Evolutionary conservation across 2,329 filamentous ascomycete genomes (phyloP).

Genomic region (Verticillium zaregamsianum): DNA sequence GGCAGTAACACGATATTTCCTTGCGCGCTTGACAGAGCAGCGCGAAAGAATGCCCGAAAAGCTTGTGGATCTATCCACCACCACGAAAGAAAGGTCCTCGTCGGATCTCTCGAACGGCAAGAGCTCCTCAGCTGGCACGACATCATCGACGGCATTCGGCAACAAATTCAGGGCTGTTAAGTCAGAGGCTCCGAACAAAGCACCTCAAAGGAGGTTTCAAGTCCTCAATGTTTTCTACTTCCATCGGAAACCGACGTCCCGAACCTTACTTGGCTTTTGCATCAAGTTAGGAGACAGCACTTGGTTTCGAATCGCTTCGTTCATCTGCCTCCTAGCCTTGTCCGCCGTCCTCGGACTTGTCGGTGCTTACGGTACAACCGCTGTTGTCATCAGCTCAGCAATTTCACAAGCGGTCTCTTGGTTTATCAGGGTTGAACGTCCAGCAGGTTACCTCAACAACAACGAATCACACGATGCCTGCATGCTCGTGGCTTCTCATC

Average conservation of each 20-base stretch:
- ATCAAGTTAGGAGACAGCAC: not conserved
- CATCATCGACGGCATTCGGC: not conserved
- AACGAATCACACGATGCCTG: constrained; percentile 20
- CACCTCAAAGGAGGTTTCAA: not conserved
- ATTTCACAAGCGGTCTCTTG: constrained; percentile 15
- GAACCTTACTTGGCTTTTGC: not conserved
- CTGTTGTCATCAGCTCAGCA: constrained; percentile 11
- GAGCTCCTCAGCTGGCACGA: not conserved
- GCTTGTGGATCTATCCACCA: not conserved
- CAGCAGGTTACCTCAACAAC: constrained; percentile 16
- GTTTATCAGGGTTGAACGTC: constrained; percentile 9
- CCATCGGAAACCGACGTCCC: not conserved
- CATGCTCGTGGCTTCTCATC: constrained; percentile 20
- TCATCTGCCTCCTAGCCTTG: not conserved
- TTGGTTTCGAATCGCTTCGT: not conserved
- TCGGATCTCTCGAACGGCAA: not conserved
- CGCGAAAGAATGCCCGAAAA: not conserved
- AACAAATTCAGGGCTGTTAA: not conserved
- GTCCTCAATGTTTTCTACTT: not conserved
- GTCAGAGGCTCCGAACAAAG: not conserved
- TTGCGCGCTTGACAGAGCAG: not conserved
- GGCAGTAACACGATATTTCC: not conserved
- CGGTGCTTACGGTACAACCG: constrained; percentile 14
- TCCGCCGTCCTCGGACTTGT: not conserved
- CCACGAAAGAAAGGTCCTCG: not conserved